Evolutionary conservation across 768 basidiomycete genomes (phyloP).

Genomic region (Glaciozyma antarctica): DNA sequence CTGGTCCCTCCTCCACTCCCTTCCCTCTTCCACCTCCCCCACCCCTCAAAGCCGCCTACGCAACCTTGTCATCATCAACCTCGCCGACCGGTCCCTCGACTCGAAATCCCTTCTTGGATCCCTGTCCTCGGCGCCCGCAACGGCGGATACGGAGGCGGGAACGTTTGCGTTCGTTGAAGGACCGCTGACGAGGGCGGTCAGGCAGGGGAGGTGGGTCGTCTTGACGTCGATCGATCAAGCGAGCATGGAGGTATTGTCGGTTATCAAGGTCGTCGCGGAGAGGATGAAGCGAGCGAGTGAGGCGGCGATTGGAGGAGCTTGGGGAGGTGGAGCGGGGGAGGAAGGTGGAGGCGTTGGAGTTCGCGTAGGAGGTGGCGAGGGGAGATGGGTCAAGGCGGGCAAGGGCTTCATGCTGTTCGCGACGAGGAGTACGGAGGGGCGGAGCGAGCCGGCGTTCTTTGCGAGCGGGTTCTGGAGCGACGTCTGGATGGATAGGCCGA

Average conservation of each 20-base stretch:
- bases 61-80: conserved; percentile 65
- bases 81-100: conserved; percentile 91
- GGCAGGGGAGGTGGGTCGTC: conserved; percentile 83
- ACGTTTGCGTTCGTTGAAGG: conserved; percentile 93
- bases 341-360: conserved; percentile 34
- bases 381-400: conserved; percentile 58
- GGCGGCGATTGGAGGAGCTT: background rate
- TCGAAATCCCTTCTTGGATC: conserved; percentile 86
- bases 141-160: conserved; percentile 1
- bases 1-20: conserved; percentile 55
- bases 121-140: conserved; percentile 67
- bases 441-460: conserved; percentile 55
- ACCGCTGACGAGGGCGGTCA: conserved; percentile 76
- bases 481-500: conserved; percentile 54
- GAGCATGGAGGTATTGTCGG: conserved; percentile 76
- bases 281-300: conserved; percentile 40
- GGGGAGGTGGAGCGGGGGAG: conserved; percentile 60
- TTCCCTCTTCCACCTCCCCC: conserved; percentile 45
- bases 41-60: conserved; percentile 17
- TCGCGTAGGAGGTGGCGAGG: conserved; percentile 64
- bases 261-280: conserved; percentile 74
- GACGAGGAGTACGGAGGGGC: conserved; percentile 57
- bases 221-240: conserved; percentile 87
- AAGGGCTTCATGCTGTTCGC: conserved; percentile 80
- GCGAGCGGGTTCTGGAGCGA: conserved; percentile 78